Evolutionary conservation across 768 basidiomycete genomes (phyloP), one percentile per base, ranked within the genome.

Genomic region (Coprinopsis sp.): DNA sequence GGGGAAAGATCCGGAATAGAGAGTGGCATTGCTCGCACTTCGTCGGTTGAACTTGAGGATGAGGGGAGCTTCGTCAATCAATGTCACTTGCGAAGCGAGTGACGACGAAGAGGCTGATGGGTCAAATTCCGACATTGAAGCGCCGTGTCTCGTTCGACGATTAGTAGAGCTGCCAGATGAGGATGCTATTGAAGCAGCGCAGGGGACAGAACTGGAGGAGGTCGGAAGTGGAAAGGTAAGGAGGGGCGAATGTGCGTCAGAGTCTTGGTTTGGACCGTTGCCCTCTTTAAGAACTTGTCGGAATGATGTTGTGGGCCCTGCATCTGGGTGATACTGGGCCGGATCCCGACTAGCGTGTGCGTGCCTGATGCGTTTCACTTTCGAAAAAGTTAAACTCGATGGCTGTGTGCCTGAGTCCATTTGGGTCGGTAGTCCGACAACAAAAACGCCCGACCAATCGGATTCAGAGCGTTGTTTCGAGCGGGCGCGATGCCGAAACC

Each of bases 61-160:
- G n/a, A 49, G 48, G 10, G 48, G 48, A 11, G 41, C 23, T 8
- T 34, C 23, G 19, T 49, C 42, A 36, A 49, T 44, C 14, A 49
- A 28, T 2, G 48, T 49, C 21, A 19, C 41, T 29, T 36, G 31
- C 5, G 48, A 49, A 33, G 43, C 48, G 41, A 44, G 34, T 30
- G 33, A 29, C 14, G 6, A 11, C 10, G 25, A 16, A 10, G 40
- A 10, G 16, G 30, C 14, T 16, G 27, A 30, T 16, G 34, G 39
- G 21, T 28, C 11, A 25, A 33, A 3, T 14, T 31, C 6, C 7
- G 47, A 33, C 12, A 37, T 4, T n/a, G n/a, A n/a, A n/a, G n/a
- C n/a, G n/a, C n/a, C n/a, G n/a, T n/a, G n/a, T n/a, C n/a, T n/a
- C n/a, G n/a, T n/a, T n/a, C n/a, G n/a, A n/a, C n/a, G n/a, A n/a